Evolutionary conservation across 1,139 yeast species (phyloP).

Genomic region (Saccharomyces hybrid): DNA sequence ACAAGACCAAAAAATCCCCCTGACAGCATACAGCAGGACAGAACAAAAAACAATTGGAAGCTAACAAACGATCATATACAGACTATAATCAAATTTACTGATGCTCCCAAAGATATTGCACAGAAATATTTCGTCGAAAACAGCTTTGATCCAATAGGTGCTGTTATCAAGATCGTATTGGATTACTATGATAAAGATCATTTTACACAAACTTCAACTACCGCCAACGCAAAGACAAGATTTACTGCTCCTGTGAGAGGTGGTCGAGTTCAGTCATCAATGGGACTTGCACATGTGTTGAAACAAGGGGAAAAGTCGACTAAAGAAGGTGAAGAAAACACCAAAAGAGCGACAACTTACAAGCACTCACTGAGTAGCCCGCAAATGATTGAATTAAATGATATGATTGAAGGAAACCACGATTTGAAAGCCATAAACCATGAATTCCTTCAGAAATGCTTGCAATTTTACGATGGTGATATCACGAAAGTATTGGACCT

Average conservation of each 20-base stretch:
- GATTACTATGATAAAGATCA: conserved; percentile 6
- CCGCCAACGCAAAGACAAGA: background rate
- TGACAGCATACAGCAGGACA: background rate
- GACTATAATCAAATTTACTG: conserved; percentile 16
- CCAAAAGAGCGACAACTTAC: background rate
- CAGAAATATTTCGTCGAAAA: conserved; percentile 16
- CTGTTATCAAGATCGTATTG: conserved; percentile 19
- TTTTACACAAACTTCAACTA: background rate
- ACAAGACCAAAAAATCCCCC: background rate
- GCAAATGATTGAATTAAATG: conserved; percentile 14
- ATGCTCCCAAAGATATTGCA: conserved; percentile 14
- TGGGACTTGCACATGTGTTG: conserved; percentile 17
- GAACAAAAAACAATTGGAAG: conserved; percentile 7
- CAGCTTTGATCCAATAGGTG: conserved; percentile 11
- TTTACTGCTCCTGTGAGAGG: background rate
- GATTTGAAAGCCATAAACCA: conserved; percentile 18
- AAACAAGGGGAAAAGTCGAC: background rate
- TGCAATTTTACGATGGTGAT: conserved; percentile 39
- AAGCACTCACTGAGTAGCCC: conserved; percentile 5
- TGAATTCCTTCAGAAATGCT: conserved; percentile 35
- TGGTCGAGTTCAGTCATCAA: conserved; percentile 17
- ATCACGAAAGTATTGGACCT: conserved; percentile 9
- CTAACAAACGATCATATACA: conserved; percentile 8
- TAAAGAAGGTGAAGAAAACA: background rate
- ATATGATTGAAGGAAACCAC: conserved; percentile 13